Evolutionary conservation across 768 basidiomycete species (phyloP).

Genomic region (Tricholoma matsutake): DNA sequence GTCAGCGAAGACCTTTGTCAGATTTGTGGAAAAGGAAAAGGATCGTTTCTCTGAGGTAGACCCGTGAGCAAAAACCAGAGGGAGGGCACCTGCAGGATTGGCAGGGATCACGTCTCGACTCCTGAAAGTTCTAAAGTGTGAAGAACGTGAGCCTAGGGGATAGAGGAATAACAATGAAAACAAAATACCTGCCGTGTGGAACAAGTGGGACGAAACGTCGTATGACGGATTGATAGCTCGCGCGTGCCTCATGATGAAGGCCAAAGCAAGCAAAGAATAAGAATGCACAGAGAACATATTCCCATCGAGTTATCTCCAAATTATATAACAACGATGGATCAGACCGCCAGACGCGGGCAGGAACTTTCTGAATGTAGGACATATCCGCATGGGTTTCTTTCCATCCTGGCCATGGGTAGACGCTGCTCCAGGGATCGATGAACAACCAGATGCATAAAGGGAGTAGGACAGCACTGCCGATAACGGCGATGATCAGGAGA

Average conservation of each 20-base stretch:
- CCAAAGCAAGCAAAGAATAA: slow-evolving; percentile 69
- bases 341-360: slow-evolving; percentile 40
- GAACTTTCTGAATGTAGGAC: slow-evolving; percentile 40
- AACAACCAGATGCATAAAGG: neutral
- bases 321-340: slow-evolving; percentile 1
- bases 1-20: neutral
- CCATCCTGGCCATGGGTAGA: neutral
- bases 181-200: too few species aligned
- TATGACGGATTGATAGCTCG: slow-evolving; percentile 37
- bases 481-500: slow-evolving; percentile 51
- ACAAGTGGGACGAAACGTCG: too few species aligned
- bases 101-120: neutral
- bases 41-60: neutral
- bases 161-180: too few species aligned
- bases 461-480: slow-evolving; percentile 16
- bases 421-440: neutral
- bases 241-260: slow-evolving; percentile 56
- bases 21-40: neutral
- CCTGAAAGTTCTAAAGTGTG: too few species aligned
- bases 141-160: too few species aligned
- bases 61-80: neutral
- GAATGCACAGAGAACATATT: slow-evolving; percentile 43
- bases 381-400: slow-evolving; percentile 41
- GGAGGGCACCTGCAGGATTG: neutral
- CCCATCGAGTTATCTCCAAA: slow-evolving; percentile 14